Percentiles rank a stretch among this genome's conserved stretches.
Conservation (phyloP, 2,329 filamentous ascomycete genomes). For the Pyrenochaeta sp. region DNA sequence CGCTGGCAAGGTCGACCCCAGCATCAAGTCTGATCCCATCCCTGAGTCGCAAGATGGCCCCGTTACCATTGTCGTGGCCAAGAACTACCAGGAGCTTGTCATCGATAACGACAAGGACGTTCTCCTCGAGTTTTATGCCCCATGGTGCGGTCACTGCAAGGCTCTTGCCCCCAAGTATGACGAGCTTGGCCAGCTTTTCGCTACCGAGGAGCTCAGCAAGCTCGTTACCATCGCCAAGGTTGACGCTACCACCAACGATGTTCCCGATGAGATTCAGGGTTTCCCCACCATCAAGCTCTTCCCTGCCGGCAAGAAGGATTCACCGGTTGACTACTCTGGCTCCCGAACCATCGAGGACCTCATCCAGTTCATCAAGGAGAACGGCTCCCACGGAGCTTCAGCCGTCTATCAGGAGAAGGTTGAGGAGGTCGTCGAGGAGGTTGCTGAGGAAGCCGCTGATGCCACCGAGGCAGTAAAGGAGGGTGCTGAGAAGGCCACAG, state of each 20-base stretch:
- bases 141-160: slow-evolving; percentile 78
- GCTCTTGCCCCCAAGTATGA: slow-evolving; percentile 73
- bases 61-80: slow-evolving; percentile 87
- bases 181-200: slow-evolving; percentile 66
- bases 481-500: slow-evolving; percentile 49
- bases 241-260: slow-evolving; percentile 94
- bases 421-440: slow-evolving; percentile 51
- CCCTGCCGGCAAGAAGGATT: slow-evolving; percentile 86
- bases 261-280: slow-evolving; percentile 94
- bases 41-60: slow-evolving; percentile 92
- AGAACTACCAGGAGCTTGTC: slow-evolving; percentile 91
- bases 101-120: slow-evolving; percentile 96
- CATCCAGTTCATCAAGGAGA: slow-evolving; percentile 90
- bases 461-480: slow-evolving; percentile 56
- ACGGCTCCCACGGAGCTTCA: slow-evolving; percentile 86
- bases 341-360: slow-evolving; percentile 91
- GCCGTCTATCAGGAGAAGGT: slow-evolving; percentile 63
- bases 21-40: slow-evolving; percentile 97
- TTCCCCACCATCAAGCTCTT: slow-evolving; percentile 99
- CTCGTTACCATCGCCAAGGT: slow-evolving; percentile 83
- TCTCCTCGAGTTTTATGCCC: slow-evolving; percentile 96
- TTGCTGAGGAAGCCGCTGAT: slow-evolving; percentile 38
- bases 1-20: slow-evolving; percentile 88
- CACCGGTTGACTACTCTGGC: slow-evolving; percentile 86
- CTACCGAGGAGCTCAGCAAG: slow-evolving; percentile 58